Conservation (phyloP, 257 asterid genomes). For the Cynanchum wilfordii region DNA sequence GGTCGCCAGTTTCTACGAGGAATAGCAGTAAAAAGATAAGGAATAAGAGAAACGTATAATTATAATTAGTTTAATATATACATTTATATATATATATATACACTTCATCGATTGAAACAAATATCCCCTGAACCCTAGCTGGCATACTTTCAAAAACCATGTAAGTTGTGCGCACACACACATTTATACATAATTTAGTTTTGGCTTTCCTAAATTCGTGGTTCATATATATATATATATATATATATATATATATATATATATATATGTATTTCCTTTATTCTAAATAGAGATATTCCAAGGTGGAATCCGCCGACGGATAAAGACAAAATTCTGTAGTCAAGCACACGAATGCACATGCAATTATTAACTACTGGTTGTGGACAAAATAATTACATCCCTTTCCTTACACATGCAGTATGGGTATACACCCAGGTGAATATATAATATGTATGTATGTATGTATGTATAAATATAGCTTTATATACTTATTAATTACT, state of each 20-base stretch:
- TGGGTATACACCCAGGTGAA: too few species aligned
- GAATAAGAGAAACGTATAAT: neutral
- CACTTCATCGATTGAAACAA: neutral
- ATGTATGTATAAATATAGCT: too few species aligned
- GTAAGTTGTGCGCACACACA: neutral
- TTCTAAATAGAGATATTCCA: neutral
- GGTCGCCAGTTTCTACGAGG: too few species aligned
- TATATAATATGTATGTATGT: too few species aligned
- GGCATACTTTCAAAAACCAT: neutral
- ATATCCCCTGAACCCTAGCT: constrained; percentile 1
- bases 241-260: too few species aligned
- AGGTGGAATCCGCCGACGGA: constrained; percentile 9
- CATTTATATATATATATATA: too few species aligned
- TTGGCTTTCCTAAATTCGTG: neutral
- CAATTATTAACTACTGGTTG: neutral
- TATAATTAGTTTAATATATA: neutral
- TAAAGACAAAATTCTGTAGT: neutral
- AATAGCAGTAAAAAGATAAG: neutral
- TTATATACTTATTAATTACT: too few species aligned
- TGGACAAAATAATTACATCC: neutral
- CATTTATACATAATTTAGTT: neutral
- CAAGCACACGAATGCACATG: neutral
- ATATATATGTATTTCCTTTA: too few species aligned
- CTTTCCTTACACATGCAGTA: neutral
- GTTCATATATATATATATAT: too few species aligned